Percentiles rank a stretch among this genome's conserved stretches.
These are phyloP conservation scores for Coffea canephora DNA, from an alignment of 257 asterid species.

Conservation along the genomic window DNA sequence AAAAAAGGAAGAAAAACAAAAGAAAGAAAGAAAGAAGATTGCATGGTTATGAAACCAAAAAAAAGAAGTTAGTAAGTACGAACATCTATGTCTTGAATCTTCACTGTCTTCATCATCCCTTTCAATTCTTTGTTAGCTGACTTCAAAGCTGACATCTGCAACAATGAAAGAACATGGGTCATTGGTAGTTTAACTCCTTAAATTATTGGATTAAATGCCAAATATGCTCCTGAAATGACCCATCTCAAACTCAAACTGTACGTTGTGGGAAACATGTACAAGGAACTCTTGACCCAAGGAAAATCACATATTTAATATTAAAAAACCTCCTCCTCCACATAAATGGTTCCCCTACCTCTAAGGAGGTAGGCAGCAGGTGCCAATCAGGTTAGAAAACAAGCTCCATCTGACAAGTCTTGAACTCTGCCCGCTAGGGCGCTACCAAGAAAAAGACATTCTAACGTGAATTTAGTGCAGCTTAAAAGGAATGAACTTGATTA, in stretches of 20 bases:
- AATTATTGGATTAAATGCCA: conserved; percentile 1
- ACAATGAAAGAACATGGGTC: conserved; percentile 19
- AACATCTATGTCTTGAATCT: conserved; percentile 96
- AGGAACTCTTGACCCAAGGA: conserved; percentile 23
- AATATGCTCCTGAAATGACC: conserved; percentile 20
- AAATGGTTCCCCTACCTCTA: conserved; percentile 56
- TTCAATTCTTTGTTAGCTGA: conserved; percentile 90
- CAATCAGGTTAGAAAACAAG: conserved; percentile 59
- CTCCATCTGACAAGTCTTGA: conserved; percentile 57
- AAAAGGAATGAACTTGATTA: conserved; percentile 11
- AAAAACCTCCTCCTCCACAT: conserved; percentile 29
- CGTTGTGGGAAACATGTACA: conserved; percentile 9
- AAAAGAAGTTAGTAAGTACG: conserved; percentile 21
- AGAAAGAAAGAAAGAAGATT: not conserved
- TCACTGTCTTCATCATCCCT: conserved; percentile 99
- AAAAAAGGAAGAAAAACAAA: not conserved
- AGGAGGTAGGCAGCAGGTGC: conserved; percentile 83
- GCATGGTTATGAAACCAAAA: not conserved
- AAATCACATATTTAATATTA: conserved; percentile 21
- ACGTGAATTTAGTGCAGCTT: conserved; percentile 30
- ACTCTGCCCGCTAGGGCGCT: conserved; percentile 56
- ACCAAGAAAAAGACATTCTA: conserved; percentile 57
- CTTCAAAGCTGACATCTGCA: conserved; percentile 96
- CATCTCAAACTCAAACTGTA: conserved; percentile 27
- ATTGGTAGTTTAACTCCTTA: conserved; percentile 4